Percentiles rank a stretch among this genome's conserved stretches.
Evolutionary conservation across 2,329 filamentous ascomycete species (phyloP).

Genomic region (Cladosporium sp.): DNA sequence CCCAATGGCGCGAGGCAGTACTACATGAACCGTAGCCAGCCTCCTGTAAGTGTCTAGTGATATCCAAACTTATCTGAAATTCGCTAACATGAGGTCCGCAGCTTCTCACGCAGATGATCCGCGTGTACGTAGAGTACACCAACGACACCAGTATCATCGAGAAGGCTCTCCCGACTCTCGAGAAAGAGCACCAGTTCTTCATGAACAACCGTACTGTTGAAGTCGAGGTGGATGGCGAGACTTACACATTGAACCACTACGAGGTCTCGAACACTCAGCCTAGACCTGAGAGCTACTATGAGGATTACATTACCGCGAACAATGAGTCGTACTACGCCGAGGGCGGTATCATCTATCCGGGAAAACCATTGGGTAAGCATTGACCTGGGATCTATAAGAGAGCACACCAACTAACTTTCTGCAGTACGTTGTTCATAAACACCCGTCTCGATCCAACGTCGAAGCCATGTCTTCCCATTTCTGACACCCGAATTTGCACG

Average conservation of each 20-base stretch:
- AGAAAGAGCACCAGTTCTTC: conserved; percentile 67
- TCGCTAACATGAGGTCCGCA: not conserved
- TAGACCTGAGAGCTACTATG: conserved; percentile 66
- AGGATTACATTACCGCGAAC: conserved; percentile 67
- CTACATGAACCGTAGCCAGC: conserved; percentile 69
- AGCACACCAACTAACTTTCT: not conserved
- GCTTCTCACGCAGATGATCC: conserved; percentile 64
- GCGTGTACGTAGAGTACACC: conserved; percentile 64
- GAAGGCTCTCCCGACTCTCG: conserved; percentile 62
- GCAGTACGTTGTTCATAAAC: conserved; percentile 24
- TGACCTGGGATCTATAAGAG: not conserved
- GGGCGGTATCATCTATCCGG: conserved; percentile 62
- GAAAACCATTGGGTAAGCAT: conserved; percentile 33
- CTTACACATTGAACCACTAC: conserved; percentile 62
- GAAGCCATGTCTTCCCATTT: not conserved
- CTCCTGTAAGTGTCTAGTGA: conserved; percentile 61
- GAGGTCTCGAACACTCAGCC: conserved; percentile 66
- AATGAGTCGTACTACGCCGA: conserved; percentile 64
- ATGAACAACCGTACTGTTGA: conserved; percentile 61
- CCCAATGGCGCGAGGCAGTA: conserved; percentile 69
- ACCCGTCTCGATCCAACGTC: not conserved
- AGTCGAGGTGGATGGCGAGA: conserved; percentile 47
- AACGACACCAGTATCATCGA: conserved; percentile 63
- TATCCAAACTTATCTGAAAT: conserved; percentile 62
- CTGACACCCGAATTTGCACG: not conserved